Base-by-base conservation (phyloP, 2,329 filamentous ascomycete species). In the Esteya vermicola region DNA sequence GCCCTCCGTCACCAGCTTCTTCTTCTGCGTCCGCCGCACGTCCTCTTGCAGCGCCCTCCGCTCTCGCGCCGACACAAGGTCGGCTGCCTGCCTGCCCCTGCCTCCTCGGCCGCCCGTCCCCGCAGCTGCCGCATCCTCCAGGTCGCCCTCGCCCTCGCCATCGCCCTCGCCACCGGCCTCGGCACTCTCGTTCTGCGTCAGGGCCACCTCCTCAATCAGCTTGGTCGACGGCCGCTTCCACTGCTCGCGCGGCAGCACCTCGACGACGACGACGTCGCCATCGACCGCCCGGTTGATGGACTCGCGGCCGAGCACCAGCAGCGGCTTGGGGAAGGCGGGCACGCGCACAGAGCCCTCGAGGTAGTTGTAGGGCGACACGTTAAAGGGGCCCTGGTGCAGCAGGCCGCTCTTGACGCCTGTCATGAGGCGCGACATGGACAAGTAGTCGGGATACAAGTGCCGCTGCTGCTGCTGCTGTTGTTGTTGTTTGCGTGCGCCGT, bases 171-270 rank as follows among this genome's bases (percentile, higher is more conserved):
- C 21, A 2, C 20, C 36, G 9, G 12, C 21, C 20, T 72, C 71
- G 2, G 91, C 81, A 51, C 93, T 94, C 53, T 98, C 91, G 52
- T 98, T 85, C 58, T 83, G 85, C 40, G 86, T 94, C 30, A 96
- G 66, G 2, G 80, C 73, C 50, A 95, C 89, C 57, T 98, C 91
- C 49, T 98, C 91, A 25, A 98, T 79, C 36, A 98, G 89, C 57
- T 93, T 93, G 4, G 85, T 89, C 2, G 89, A 96, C 1, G 91
- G 88, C 34, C 82, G 79, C 60, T 95, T 96, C 91, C 91, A 98
- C 57, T 95, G 89, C 42, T 94, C 85, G 57, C 88, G 83, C 0
- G 91, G 86, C 3, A 98, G 66, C 4, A 98, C 74, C 58, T 98
- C 88, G 13, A 98, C 81, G 3, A 95, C 88, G 1, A 95, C 88